Evolutionary conservation across 2,329 filamentous ascomycete species (phyloP).

Genomic region (Laburnicola sp.): DNA sequence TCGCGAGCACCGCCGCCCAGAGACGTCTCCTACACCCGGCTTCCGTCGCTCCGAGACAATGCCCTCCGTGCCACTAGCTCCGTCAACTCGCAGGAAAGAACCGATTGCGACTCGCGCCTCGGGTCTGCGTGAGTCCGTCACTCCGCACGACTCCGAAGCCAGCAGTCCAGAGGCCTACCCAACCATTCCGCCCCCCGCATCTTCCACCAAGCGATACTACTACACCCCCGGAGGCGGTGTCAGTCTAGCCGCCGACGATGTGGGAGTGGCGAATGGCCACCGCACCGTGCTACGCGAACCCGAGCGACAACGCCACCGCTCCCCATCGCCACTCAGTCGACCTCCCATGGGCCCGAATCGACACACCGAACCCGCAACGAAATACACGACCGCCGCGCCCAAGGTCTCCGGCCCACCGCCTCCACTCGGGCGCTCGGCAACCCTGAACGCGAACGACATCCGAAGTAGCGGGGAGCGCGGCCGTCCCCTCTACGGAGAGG

Average conservation of each 20-base stretch:
- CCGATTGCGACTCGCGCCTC: slow-evolving; percentile 28
- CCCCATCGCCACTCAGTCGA: slow-evolving; percentile 34
- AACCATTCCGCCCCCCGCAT: slow-evolving; percentile 22
- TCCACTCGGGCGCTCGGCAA: slow-evolving; percentile 30
- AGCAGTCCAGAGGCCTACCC: slow-evolving; percentile 32
- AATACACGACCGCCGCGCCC: slow-evolving; percentile 19
- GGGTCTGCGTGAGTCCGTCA: slow-evolving; percentile 35
- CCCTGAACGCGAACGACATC: slow-evolving; percentile 28
- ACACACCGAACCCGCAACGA: slow-evolving; percentile 20
- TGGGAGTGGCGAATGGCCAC: slow-evolving; percentile 28
- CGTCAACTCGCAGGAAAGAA: slow-evolving; percentile 35
- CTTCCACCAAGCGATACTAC: slow-evolving; percentile 33
- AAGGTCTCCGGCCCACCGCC: slow-evolving; percentile 18
- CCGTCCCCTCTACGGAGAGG: slow-evolving; percentile 31
- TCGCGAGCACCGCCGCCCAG: slow-evolving; percentile 32
- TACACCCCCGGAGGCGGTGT: slow-evolving; percentile 34
- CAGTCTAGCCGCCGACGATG: slow-evolving; percentile 26
- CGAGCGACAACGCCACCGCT: slow-evolving; percentile 25
- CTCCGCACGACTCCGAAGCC: slow-evolving; percentile 25
- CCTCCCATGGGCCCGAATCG: slow-evolving; percentile 42
- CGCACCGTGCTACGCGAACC: slow-evolving; percentile 42
- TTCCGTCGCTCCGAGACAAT: slow-evolving; percentile 51
- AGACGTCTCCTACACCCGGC: slow-evolving; percentile 38
- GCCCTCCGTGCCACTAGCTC: slow-evolving; percentile 35
- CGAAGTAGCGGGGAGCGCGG: slow-evolving; percentile 30